A percentile compares a stretch with the other conserved stretches of the same genome.
Conservation (phyloP, 2,329 filamentous ascomycete species). For the Aspergillus pseudonomiae region DNA sequence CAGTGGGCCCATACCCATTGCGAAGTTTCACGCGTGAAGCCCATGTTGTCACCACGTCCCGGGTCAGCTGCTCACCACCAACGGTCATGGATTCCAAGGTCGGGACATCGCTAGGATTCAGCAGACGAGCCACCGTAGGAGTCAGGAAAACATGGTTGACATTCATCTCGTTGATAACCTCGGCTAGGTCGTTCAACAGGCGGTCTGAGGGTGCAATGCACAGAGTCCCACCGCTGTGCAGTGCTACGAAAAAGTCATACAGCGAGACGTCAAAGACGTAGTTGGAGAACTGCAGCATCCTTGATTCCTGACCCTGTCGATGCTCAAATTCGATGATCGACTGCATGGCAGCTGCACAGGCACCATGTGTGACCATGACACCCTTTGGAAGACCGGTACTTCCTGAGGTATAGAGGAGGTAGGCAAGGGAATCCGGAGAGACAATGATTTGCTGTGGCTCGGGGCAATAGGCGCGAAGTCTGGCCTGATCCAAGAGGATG, state of each 20-base stretch:
- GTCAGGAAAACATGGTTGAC: conserved; percentile 11
- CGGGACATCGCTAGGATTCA: conserved; percentile 14
- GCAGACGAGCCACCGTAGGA: conserved; percentile 12
- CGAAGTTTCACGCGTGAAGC: conserved; percentile 8
- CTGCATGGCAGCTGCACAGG: background rate
- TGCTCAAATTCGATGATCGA: background rate
- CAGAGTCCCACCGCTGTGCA: conserved; percentile 5
- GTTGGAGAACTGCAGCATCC: conserved; percentile 16
- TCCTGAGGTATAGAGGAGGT: background rate
- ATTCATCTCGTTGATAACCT: conserved; percentile 10
- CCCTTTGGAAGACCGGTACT: background rate
- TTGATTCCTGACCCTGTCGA: conserved; percentile 2
- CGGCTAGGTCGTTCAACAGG: conserved; percentile 11
- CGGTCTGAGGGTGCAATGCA: conserved; percentile 7
- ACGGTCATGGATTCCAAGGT: conserved; percentile 12
- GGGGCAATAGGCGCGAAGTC: background rate
- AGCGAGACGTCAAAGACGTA: conserved; percentile 20
- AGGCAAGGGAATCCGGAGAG: background rate
- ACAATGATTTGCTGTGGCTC: background rate
- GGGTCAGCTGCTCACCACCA: conserved; percentile 17
- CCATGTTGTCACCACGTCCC: conserved; percentile 15
- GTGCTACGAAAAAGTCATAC: conserved; percentile 13
- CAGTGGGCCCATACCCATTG: conserved; percentile 23
- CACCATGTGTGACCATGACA: conserved; percentile 5
- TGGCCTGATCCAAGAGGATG: background rate